Base-by-base conservation (phyloP, 176 grass and related monocot genomes). In the Aegilops speltoides region DNA sequence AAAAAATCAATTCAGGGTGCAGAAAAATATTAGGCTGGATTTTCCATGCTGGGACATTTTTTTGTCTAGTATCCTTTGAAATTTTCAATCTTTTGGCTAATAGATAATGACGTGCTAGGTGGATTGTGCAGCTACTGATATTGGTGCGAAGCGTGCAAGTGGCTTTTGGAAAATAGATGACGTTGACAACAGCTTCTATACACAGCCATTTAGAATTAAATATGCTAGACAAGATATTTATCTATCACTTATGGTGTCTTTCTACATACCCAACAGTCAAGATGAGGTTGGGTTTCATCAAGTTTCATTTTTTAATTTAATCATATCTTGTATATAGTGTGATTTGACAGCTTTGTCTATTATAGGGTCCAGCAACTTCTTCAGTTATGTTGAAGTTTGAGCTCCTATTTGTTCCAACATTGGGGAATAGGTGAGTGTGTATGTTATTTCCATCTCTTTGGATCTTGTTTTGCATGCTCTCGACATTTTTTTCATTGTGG, bases 221-320 rank as follows among this genome's bases (percentile, higher is more conserved):
- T 95, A 94, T 78, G 74, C 93, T 83, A 98, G 96, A 89, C 96
- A 98, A 83, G 96, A 98, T 79, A 79, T 98, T 88, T 95, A 79
- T 85, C 89, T 93, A 17, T 95, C 90, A 79, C 64, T 98, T 78
- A 98, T 98, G 93, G 93, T 94, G 25, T 95, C 96, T 77, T 98
- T 98, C 86, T 92, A 95, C 86, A 91, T 98, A 76, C 63, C 87
- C 78, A 92, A 89, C 69, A 86, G 78, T 2, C 84, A 86, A 91
- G 36, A 92, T 79, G 96, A 98, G 96, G 93, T 98, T 91, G 15
- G 78, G 8, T 68, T 28, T 71, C 88, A 59, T 56, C 52, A 43
- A 34, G 60, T 81, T 89, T 37, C 6, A 82, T 83, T 86, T 81
- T 26, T 45, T 28, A 72, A 71, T 83, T 23, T 56, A 33, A 86